Evolutionary conservation across 2,329 filamentous ascomycete genomes (phyloP).

Genomic region (Hypoxylon rubiginosum): DNA sequence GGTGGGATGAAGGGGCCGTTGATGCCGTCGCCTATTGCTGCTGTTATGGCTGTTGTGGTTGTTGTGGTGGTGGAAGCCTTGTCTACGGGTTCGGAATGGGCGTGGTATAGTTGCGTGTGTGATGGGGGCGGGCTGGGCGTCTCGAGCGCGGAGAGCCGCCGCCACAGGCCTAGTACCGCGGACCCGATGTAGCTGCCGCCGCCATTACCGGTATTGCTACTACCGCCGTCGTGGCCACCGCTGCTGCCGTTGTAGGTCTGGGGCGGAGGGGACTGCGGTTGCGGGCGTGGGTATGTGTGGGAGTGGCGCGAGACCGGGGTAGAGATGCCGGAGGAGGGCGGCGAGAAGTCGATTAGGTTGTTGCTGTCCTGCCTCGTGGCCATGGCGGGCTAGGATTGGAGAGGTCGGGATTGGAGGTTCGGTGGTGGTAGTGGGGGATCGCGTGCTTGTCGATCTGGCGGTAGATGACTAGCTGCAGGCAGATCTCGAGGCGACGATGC

Average conservation of each 20-base stretch:
- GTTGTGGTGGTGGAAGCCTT: constrained; percentile 7
- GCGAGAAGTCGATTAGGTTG: constrained; percentile 51
- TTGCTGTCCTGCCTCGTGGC: constrained; percentile 48
- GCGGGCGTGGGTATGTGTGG: constrained; percentile 18
- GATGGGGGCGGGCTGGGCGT: constrained; percentile 47
- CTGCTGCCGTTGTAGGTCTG: constrained; percentile 24
- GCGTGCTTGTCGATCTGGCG: constrained; percentile 36
- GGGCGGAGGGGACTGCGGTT: constrained; percentile 33
- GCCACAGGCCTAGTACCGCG: constrained; percentile 69
- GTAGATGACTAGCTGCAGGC: constrained; percentile 12
- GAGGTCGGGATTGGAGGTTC: constrained; percentile 11
- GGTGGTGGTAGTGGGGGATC: constrained; percentile 27
- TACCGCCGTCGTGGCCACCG: no score
- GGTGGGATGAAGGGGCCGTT: constrained; percentile 68
- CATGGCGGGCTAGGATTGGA: constrained; percentile 2
- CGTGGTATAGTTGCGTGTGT: constrained; percentile 44
- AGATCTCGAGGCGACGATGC: constrained; percentile 5
- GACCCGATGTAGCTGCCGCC: constrained; percentile 47
- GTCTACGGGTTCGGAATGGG: constrained; percentile 41
- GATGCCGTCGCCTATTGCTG: constrained; percentile 64
- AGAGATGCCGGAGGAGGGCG: constrained; percentile 45
- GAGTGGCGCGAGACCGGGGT: constrained; percentile 40
- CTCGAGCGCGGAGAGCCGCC: constrained; percentile 71
- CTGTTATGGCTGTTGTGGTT: background rate
- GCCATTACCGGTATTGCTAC: constrained; percentile 25